Evolutionary conservation across 192 early-diverging fungal species (phyloP).

Genomic region (Coemansia pectinata): DNA sequence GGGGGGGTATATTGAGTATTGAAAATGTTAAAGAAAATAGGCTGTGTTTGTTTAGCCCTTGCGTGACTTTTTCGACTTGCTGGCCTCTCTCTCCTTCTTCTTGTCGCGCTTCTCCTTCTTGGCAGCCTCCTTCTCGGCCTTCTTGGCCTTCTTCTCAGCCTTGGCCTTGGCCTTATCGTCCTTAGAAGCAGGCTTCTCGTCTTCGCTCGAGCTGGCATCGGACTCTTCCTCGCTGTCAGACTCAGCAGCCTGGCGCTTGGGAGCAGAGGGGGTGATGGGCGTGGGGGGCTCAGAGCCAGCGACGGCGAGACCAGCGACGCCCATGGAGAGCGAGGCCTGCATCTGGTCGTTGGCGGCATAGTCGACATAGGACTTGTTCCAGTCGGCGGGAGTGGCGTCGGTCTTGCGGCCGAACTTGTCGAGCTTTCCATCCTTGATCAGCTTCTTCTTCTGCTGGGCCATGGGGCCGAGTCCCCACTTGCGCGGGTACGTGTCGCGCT

Average conservation of each 20-base stretch:
- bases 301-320: neutral
- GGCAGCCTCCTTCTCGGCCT: conserved; percentile 27
- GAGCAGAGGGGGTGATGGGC: neutral
- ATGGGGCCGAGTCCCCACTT: conserved; percentile 97
- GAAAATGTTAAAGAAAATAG: too few relatives aligned
- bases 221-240: conserved; percentile 30
- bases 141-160: conserved; percentile 26
- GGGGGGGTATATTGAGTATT: neutral
- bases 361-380: conserved; percentile 82
- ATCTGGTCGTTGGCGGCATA: conserved; percentile 40
- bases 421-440: conserved; percentile 96
- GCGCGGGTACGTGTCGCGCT: conserved; percentile 98
- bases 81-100: conserved; percentile 34
- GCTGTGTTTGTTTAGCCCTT: conserved; percentile 19
- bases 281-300: conserved; percentile 2
- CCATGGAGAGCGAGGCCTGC: conserved; percentile 1
- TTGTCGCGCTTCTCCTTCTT: conserved; percentile 41
- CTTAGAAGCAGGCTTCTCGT: conserved; percentile 10
- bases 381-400: conserved; percentile 78
- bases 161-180: conserved; percentile 9
- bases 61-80: conserved; percentile 41
- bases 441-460: conserved; percentile 96
- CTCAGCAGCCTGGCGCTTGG: conserved; percentile 40
- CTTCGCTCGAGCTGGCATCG: conserved; percentile 33
- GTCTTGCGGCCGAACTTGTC: conserved; percentile 95